Evolutionary conservation across 495 filamentous ascomycete genomes (phyloP), one percentile per base, ranked within the genome.

Genomic region (Lophiotrema nucula): DNA sequence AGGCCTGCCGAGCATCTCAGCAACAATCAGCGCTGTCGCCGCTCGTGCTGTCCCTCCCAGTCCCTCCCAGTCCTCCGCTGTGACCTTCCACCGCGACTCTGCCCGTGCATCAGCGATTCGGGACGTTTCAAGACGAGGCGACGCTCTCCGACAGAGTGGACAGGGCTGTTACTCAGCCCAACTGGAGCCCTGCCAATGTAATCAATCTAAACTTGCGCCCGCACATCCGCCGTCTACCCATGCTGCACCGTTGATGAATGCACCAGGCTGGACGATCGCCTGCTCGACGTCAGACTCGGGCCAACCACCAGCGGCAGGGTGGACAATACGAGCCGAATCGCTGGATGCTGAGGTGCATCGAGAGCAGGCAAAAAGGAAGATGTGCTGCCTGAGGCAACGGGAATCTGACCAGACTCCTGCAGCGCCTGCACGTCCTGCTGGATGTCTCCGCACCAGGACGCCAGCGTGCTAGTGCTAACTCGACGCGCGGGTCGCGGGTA

Each of bases 131-230:
- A 44, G 53, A 27, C 24, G 18, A 21, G 39, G 16, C 38, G 28
- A 27, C 23, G 42, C 28, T 16, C 11, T 28, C 56, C 47, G 35
- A 39, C 38, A 21, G 47, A 26, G 47, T 47, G 56, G 46, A n/a
- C n/a, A n/a, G n/a, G 55, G 46, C 45, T 19, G 37, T 58, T 47
- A 52, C 35, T 58, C 56, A 53, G 47, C 47, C 56, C 42, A 46
- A 52, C 39, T 24, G 38, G 18, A 24, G 23, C 47, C 37, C 26
- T 31, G 27, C 46, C 35, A 44, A 16, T 35, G 28, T 19, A 49
- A 48, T 41, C 45, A 53, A 52, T 52, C 39, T 16, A 22, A 18
- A 28, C n/a, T 23, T 39, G n/a, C 23, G 47, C 47, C 47, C n/a
- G 46, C 4, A 15, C 25, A n/a, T 4, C 27, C 23, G 47, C 39